Evolutionary conservation across 371 early-diverging fungal genomes (phyloP), one percentile per base, ranked within the genome.

Genomic region (Syncephalastrum racemosum): DNA sequence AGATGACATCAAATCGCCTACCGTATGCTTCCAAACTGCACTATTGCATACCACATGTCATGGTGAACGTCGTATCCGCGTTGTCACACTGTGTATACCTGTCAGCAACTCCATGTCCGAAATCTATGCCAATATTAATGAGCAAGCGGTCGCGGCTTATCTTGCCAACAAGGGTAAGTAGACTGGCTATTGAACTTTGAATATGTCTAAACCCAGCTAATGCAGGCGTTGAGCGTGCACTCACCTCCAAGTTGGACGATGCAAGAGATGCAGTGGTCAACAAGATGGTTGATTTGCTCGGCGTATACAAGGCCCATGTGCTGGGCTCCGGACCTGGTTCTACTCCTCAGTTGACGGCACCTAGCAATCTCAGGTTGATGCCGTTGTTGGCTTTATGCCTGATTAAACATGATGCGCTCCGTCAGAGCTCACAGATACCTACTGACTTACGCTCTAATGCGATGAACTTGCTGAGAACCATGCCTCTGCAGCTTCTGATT

Each of bases 21-120:
- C 89, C 6, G 90, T 92, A 8, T 96, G 93, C 70, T 90, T 99
- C 84, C 99, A 99, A 75, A 91, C 97, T 2, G 99, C 99, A 2
- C 70, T 99, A 39, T 75, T 99, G 43, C 93, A 97, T 62, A 98
- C 97, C 4, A 88, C 89, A 1, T 79, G 84, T 23, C 75, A 67
- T 51, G 88, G 87, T 25, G 97, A 97, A 71, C 86, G 99, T 24
- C 89, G 97, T 43, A 99, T 99, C 64, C 87, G 99, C 49, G 96
- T 99, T 1, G 66, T 97, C 41, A 99, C 98, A 0, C 72, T 95
- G 61, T 89, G 91, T 13, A 70, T 98, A 16, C 98, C 99, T 5
- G 91, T 94, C 3, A 91, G 90, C 4, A 85, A 76, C 53, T 88
- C 83, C 43, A 72, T 94, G 22, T 80, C 85, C 19, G 96, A 95